Conservation (phyloP, 2,329 filamentous ascomycete genomes). For the Aspergillus sp. region DNA sequence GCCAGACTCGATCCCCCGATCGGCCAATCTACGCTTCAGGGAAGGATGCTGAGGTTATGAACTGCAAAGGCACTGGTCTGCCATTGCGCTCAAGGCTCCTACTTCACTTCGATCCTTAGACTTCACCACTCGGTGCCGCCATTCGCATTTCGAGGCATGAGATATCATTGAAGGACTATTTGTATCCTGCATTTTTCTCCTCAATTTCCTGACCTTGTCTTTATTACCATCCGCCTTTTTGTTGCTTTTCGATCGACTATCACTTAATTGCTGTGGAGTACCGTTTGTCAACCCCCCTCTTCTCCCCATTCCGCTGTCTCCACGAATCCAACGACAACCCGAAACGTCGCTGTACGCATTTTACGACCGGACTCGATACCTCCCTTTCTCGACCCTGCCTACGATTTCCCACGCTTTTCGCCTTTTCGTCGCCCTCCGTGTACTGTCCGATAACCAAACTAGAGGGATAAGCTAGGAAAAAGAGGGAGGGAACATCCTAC, state of each 20-base stretch:
- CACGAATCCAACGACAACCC: constrained; percentile 33
- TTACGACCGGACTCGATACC: constrained; percentile 32
- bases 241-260: constrained; percentile 14
- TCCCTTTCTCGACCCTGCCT: constrained; percentile 12
- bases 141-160: constrained; percentile 28
- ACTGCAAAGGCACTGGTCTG: constrained; percentile 38
- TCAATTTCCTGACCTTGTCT: constrained; percentile 18
- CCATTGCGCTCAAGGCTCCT: constrained; percentile 43
- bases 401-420: constrained; percentile 4
- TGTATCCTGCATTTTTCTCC: constrained; percentile 19
- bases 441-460: constrained; percentile 9
- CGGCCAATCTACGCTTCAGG: constrained; percentile 17
- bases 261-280: constrained; percentile 23
- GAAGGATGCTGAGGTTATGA: constrained; percentile 43
- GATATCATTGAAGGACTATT: constrained; percentile 22
- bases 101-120: constrained; percentile 30
- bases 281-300: constrained; percentile 16
- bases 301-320: constrained; percentile 25
- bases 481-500: constrained; percentile 10
- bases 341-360: constrained; percentile 35
- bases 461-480: constrained; percentile 6
- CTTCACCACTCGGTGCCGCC: constrained; percentile 22
- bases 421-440: constrained; percentile 6
- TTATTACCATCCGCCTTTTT: constrained; percentile 11
- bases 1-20: constrained; percentile 14